Base-by-base conservation (phyloP, 805 yeast genomes). In the Debaryomyces castellii region DNA sequence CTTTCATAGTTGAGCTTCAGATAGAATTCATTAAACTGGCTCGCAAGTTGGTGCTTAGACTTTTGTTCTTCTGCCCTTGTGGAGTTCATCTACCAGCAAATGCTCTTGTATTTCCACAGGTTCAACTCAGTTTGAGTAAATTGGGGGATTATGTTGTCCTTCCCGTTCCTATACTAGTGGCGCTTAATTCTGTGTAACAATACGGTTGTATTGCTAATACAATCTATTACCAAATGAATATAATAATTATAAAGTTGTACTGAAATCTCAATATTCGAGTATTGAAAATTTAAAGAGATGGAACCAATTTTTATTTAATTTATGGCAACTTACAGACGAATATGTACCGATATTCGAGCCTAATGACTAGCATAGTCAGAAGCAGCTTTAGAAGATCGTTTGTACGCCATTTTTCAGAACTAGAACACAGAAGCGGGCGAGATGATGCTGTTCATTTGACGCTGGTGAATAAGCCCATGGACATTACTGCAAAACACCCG, bases 11-110 rank as follows among this genome's bases (percentile, higher is more conserved):
- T 76, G 40, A 58, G 66, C 54, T 51, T 72, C 35, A 58, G 57
- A 47, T 83, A 79, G 41, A 85, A 75, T 38, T 75, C 74, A 52
- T 83, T 82, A 62, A 83, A 85, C 40, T 85, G 81, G 33, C 81
- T 81, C 10, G 88, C 85, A 38, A 85, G 74, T 53, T 71, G 69
- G 12, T 80, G 80, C 41, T 69, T 71, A 14, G 67, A 63, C 51
- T 74, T 74, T 51, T 71, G 73, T 42, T 69, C 73, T 37, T 49
- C 52, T 9, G 52, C 45, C 23, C 53, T 34, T 12, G 52, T 21
- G 16, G 38, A 18, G 24, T 35, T 35, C 24, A 18, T 35, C 38
- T 11, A 20, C 16, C 35, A 32, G 4, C 20, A 8, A 32, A 16
- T 32, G 18, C 28, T 7, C 6, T 25, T 25, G 28, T 25, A 25